Base-by-base conservation (phyloP, 768 basidiomycete species). In the Crucibulum laeve region DNA sequence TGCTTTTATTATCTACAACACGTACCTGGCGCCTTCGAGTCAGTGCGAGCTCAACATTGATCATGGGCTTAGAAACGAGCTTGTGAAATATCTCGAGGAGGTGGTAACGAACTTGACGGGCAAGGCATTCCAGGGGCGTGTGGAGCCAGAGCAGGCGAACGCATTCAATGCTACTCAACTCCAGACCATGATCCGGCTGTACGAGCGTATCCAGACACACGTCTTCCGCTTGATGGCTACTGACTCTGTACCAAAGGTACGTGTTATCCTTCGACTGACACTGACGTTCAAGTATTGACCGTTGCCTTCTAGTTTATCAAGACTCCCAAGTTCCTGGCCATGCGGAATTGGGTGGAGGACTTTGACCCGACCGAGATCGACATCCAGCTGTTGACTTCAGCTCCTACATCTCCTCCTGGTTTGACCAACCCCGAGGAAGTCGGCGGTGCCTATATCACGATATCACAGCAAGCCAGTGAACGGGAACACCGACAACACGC, bases 141-240 rank as follows among this genome's bases (percentile, higher is more conserved):
- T 92, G 18, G 91, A 92, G 58, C 77, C 84, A 7, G 88, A 82
- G 53, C 84, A 91, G 58, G 85, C 87, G 19, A 76, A 70, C 35
- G 75, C 85, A 4, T 84, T 98, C 74, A 93, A 95, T 48, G 95
- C 96, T 15, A 97, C 91, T 30, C 95, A 98, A 62, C 70, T 99
- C 34, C 92, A 95, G 67, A 88, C 80, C 34, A 87, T 98, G 77
- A 90, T 99, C 53, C 73, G 80, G 52, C 65, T 97, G 53, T 99
- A 98, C 62, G 94, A 94, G 63, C 82, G 94, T 44, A 99, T 99
- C 43, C 96, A 98, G 66, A 86, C 77, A 17, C 94, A 98, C 57
- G 92, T 98, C 51, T 98, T 98, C 74, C 80, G 95, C 37, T 61
- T 99, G 54, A 95, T 99, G 90, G 93, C 96, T 14, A 95, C 94